phyloP scores from a whole-genome alignment of 495 filamentous ascomycete species.

The Annulohypoxylon stygium region DNA sequence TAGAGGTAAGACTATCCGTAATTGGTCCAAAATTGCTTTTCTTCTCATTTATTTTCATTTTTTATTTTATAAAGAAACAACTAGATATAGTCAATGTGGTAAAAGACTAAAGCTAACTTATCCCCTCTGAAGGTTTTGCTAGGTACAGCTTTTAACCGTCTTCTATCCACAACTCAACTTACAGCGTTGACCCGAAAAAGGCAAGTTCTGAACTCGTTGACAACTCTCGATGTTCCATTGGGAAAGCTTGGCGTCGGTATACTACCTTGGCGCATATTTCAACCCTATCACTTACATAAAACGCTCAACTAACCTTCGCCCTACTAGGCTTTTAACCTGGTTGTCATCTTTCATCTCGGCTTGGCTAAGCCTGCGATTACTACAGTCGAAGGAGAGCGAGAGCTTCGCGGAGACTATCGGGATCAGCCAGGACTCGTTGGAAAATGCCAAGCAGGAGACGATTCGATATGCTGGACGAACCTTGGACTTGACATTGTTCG shows the following conservation, averaged over 20 bases:
- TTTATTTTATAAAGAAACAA: not conserved
- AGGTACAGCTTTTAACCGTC: constrained; percentile 29
- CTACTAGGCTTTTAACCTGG: constrained; percentile 61
- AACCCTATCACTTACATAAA: constrained; percentile 22
- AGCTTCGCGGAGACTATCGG: constrained; percentile 55
- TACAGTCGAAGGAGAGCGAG: constrained; percentile 61
- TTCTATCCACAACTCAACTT: constrained; percentile 27
- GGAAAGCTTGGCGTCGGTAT: constrained; percentile 42
- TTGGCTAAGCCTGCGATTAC: constrained; percentile 63
- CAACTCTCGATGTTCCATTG: constrained; percentile 35
- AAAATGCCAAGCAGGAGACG: constrained; percentile 47
- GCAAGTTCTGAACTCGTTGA: constrained; percentile 39
- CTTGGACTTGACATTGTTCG: constrained; percentile 87
- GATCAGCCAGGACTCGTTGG: constrained; percentile 38
- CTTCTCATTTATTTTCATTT: not conserved
- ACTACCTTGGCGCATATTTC: constrained; percentile 31
- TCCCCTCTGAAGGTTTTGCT: constrained; percentile 40
- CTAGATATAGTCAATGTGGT: not conserved
- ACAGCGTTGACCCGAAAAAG: constrained; percentile 41
- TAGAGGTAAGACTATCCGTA: constrained; percentile 66
- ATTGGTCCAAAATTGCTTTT: constrained; percentile 9
- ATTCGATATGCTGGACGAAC: constrained; percentile 76
- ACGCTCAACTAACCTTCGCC: constrained; percentile 30
- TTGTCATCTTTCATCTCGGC: constrained; percentile 64
- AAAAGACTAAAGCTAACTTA: constrained; percentile 31